phyloP scores from a whole-genome alignment of 345 rosid genomes.

The Brassica rapa region DNA sequence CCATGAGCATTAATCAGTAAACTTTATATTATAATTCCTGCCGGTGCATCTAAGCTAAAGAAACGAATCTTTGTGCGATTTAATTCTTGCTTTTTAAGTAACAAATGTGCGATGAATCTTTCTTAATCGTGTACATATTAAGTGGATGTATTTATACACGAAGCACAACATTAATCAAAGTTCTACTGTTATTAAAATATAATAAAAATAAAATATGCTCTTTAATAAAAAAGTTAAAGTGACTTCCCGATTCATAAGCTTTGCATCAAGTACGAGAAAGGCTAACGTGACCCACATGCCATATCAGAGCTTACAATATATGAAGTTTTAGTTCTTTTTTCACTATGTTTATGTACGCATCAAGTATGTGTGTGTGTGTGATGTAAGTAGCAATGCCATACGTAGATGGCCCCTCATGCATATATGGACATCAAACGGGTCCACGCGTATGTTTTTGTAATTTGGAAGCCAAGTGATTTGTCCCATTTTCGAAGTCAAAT shows the following conservation, averaged over 20 bases:
- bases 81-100: conserved; percentile 24
- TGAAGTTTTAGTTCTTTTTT: neutral
- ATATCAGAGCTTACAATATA: conserved; percentile 17
- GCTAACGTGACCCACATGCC: conserved; percentile 34
- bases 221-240: neutral
- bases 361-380: neutral
- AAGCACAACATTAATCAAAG: conserved; percentile 1
- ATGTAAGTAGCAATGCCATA: conserved; percentile 45
- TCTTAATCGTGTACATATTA: conserved; percentile 30
- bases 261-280: conserved; percentile 35
- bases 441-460: conserved; percentile 25
- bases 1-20: conserved; percentile 15
- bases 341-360: neutral
- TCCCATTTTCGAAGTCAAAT: conserved; percentile 19
- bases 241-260: conserved; percentile 25
- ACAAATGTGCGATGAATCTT: conserved; percentile 39
- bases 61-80: conserved; percentile 38
- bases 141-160: conserved; percentile 9
- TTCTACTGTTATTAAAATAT: neutral
- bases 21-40: conserved; percentile 32
- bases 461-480: conserved; percentile 18
- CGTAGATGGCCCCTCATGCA: conserved; percentile 48
- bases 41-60: conserved; percentile 38
- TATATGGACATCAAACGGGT: conserved; percentile 31
- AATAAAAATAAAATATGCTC: neutral